Base-by-base conservation (phyloP, 768 basidiomycete species). In the Daedaleopsis nitida region DNA sequence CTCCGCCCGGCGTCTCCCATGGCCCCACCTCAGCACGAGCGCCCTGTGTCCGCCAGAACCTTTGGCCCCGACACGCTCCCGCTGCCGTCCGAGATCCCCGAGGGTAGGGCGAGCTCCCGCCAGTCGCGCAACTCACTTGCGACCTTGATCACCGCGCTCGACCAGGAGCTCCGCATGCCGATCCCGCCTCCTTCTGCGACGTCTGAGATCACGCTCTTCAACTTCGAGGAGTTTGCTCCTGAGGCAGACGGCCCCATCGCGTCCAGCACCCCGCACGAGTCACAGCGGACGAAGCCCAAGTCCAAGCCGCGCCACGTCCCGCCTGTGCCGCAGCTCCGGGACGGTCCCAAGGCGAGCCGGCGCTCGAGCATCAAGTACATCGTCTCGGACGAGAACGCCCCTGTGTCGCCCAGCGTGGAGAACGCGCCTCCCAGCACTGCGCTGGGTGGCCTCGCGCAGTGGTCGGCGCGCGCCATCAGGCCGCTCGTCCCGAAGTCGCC, bases 281-380 rank as follows among this genome's bases (percentile, higher is more conserved):
- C 73, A 23, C 72, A 77, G 58, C 43, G 56, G 45, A 60, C 64
- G 58, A 62, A 69, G 58, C 65, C 55, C 59, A 70, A 63, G 62
- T 66, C 52, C 24, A 63, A 66, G 53, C 49, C 56, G 44, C 68
- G 59, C 56, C 62, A 63, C 52, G 59, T 63, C 38, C 69, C 71
- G 42, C 66, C 71, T 19, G 65, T 69, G 34, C 70, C 70, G 32
- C 47, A 57, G 64, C 56, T 64, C 51, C 64, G 67, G 12, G 45
- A 62, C 39, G 66, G 61, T 48, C 50, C 68, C 23, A 65, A 59
- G 13, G 54, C 57, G 56, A 58, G 52, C 53, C 79, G 80, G 66
- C 83, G 83, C 68, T 85, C 87, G 57, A 86, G 84, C 67, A 85
- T 88, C 73, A 75, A 81, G 60, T 87, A 88, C 74, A 83, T 86